Evolutionary conservation across 2,329 filamentous ascomycete species (phyloP).

Genomic region (Pseudogymnoascus verrucosus): DNA sequence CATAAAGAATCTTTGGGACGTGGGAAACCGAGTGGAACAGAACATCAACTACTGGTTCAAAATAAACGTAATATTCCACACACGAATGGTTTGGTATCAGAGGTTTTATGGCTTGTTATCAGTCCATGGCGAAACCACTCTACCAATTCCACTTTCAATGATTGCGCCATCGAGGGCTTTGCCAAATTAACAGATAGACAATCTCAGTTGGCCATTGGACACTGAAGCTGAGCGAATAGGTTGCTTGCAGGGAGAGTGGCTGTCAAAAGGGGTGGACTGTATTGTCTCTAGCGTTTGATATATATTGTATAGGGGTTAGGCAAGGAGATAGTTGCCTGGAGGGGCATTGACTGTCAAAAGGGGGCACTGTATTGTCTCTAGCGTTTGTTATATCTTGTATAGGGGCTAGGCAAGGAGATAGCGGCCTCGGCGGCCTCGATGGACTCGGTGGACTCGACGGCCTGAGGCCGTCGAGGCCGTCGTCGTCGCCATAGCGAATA

Average conservation of each 20-base stretch:
- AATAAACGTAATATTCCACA: background rate
- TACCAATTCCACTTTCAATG: background rate
- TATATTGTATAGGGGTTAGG: background rate
- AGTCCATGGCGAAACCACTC: background rate
- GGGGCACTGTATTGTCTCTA: background rate
- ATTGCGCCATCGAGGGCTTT: background rate
- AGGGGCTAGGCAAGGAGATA: background rate
- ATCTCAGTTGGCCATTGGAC: background rate
- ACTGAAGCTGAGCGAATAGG: background rate
- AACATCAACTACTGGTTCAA: background rate
- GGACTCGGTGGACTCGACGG: background rate
- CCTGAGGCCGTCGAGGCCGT: background rate
- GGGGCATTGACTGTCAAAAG: no score
- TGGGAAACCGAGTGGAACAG: background rate
- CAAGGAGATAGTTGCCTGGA: background rate
- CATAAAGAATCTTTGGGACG: background rate
- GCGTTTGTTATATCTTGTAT: background rate
- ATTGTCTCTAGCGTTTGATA: background rate
- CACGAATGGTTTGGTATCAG: background rate
- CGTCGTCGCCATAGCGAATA: background rate
- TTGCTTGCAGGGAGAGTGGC: background rate
- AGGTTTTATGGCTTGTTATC: background rate
- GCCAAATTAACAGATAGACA: background rate
- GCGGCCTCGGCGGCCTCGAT: background rate
- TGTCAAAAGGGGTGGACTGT: background rate